Evolutionary conservation across 192 early-diverging fungal species (phyloP), one percentile per base, ranked within the genome.

Genomic region (Coemansia interrupta): DNA sequence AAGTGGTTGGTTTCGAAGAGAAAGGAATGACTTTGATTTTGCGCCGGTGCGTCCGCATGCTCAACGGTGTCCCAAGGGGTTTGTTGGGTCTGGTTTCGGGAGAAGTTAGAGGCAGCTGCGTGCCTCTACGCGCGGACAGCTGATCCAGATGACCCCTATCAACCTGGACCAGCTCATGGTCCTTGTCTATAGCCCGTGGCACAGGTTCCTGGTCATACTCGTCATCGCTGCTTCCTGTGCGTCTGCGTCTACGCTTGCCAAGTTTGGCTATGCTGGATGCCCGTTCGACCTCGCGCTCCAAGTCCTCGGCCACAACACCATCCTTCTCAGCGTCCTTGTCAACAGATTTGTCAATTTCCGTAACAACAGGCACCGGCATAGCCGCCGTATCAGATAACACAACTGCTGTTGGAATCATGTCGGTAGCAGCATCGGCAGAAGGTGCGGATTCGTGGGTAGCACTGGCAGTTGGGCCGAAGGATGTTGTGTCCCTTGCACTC

Each of bases 191-290:
- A 13, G 71, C 40, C 11, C 72, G 52, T n/a, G 75, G 66, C 29
- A 69, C 10, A 6, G 75, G 44, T 10, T 54, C 45, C 13, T 58
- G 54, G 0, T 52, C 70, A 15, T 78, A 72, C 5, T 43, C 69
- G 3, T 58, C 30, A 17, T 29, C 47, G 22, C 41, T 54, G 60
- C 36, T 48, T 26, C 48, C 50, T 11, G 50, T 50, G 48, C 75
- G 70, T 29, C 75, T 63, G 36, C 75, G 75, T 29, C 75, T 63
- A 28, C 75, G 75, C 70, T 78, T 78, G 42, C 74, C 69, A 28
- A 65, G 51, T 38, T 42, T 22, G 1, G 22, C 5, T 2, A 41
- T 5, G 10, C 36, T 38, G 30, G 17, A 42, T 18, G 44, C 36
- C 4, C 19, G 44, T 52, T 62, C 52, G 2, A 39, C 24, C 29